These are phyloP conservation scores for Oxyria digyna DNA, from an alignment of 148 eudicot genomes.

Conservation along the genomic window DNA sequence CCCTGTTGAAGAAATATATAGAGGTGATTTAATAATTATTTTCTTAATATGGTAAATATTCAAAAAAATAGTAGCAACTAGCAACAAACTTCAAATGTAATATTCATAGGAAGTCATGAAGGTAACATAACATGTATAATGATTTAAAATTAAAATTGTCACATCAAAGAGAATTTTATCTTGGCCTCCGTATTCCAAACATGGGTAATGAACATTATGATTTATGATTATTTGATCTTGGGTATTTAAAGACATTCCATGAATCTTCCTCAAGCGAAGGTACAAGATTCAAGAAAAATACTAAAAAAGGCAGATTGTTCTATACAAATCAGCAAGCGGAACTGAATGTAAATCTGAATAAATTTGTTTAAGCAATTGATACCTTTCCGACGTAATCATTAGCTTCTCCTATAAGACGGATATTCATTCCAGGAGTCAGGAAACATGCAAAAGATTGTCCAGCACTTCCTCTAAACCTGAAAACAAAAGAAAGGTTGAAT, in stretches of 20 bases:
- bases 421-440: slow-evolving; percentile 93
- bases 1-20: slow-evolving; percentile 29
- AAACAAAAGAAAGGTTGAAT: background rate
- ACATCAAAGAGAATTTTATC: background rate
- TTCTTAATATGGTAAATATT: too few species aligned
- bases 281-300: background rate
- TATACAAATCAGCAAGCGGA: background rate
- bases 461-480: slow-evolving; percentile 90
- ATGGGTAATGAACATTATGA: too few species aligned
- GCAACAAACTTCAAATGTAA: background rate
- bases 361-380: slow-evolving; percentile 6
- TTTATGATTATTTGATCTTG: too few species aligned
- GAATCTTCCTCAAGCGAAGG: background rate
- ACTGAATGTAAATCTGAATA: background rate
- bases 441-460: slow-evolving; percentile 97
- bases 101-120: background rate
- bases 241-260: too few species aligned
- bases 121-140: background rate
- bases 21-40: background rate
- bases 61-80: too few species aligned
- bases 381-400: slow-evolving; percentile 99
- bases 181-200: background rate
- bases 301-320: background rate
- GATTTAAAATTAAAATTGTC: background rate
- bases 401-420: slow-evolving; percentile 92